phyloP scores from a whole-genome alignment of 73 alveolate species.

The Tetrahymena thermophila region DNA sequence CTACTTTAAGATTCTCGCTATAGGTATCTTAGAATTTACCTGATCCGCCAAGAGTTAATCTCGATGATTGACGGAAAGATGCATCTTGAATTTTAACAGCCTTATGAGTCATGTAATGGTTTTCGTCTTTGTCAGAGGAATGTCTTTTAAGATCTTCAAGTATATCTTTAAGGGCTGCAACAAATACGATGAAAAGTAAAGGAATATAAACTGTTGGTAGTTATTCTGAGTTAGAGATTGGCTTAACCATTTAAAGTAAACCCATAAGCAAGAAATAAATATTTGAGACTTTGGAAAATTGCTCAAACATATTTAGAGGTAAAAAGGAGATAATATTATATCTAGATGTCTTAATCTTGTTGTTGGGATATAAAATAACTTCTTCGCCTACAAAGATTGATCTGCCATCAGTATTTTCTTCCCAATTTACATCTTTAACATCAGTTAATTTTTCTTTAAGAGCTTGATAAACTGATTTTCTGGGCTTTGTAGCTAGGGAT shows the following conservation, averaged over 20 bases:
- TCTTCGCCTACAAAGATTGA: neutral
- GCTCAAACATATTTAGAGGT: constrained; percentile 77
- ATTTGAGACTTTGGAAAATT: constrained; percentile 81
- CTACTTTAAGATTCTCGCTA: constrained; percentile 33
- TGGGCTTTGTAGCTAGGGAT: neutral
- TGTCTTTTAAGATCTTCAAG: constrained; percentile 79
- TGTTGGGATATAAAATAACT: neutral
- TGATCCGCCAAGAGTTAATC: constrained; percentile 23
- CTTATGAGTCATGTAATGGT: constrained; percentile 44
- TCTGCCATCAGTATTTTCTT: neutral
- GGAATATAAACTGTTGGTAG: constrained; percentile 72
- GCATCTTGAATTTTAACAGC: neutral
- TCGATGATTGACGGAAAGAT: neutral
- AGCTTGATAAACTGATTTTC: neutral
- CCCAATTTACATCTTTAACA: neutral
- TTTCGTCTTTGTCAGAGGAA: constrained; percentile 73
- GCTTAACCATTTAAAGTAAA: constrained; percentile 63
- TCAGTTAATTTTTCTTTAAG: neutral
- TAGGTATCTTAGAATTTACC: constrained; percentile 34
- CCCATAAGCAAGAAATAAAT: constrained; percentile 78
- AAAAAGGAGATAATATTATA: constrained; percentile 60
- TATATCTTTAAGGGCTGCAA: constrained; percentile 92
- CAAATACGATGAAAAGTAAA: constrained; percentile 6
- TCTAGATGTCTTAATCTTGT: constrained; percentile 74
- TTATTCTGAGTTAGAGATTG: constrained; percentile 76